Base-by-base conservation (phyloP, 1,139 yeast species). In the Candida sanyaensis region DNA sequence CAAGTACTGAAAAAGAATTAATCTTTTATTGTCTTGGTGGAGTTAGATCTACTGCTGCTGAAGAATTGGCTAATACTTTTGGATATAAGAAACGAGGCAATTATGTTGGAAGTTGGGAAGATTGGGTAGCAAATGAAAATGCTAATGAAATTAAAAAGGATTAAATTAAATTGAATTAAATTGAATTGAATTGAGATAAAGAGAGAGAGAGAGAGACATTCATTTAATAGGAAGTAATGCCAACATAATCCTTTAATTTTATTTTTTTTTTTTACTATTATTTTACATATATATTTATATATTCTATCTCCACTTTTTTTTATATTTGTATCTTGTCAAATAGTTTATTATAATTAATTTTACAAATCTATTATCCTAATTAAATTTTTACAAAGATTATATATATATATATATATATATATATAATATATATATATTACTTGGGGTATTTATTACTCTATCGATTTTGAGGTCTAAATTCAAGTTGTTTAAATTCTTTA, bases 21-120 rank as follows among this genome's bases (percentile, higher is more conserved):
- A 81, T 93, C 38, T 92, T 93, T 68, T 92, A 92, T 71, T 93
- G 99, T 70, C 82, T 88, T 49, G 96, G 89, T 5, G 99, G 99
- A 47, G 88, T 91, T 42, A 83, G 99, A 72, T 87, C 96, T 38
- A 78, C 91, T 42, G 90, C 91, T 50, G 95, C 97, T 40, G 97
- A 91, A 62, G 96, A 88, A 61, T 76, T 92, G 61, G 99, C 98
- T 26, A 82, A 83, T 54, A 87, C 96, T 30, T 88, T 85, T 69
- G 99, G 98, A 13, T 93, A 91, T 69, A 74, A 80, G 50, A 80
- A 87, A 55, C 76, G 92, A 59, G 88, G 89, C 47, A 84, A 86
- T 61, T 87, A 92, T 68, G 70, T 78, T 36, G 98, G 98, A 6
- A 88, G 96, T 8, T 88, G 83, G 68, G 84, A 81, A 60, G 97